phyloP scores from a whole-genome alignment of 305 asterid genomes.

The Fraxinus sp. region DNA sequence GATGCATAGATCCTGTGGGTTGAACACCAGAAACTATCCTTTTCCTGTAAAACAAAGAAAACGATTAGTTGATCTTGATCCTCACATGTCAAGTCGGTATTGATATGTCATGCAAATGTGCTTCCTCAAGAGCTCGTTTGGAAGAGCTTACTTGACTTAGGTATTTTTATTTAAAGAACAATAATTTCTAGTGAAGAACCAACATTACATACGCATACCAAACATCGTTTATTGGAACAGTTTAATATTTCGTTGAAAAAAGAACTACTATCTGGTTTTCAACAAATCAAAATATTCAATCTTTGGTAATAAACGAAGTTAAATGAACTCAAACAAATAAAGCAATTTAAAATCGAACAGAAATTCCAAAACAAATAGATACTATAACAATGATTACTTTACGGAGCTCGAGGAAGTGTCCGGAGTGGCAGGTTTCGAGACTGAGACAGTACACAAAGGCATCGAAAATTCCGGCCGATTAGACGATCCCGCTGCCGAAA shows the following conservation, averaged over 20 bases:
- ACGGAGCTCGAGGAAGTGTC: constrained; percentile 48
- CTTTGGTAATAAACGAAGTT: background rate
- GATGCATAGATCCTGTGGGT: constrained; percentile 96
- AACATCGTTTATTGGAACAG: background rate
- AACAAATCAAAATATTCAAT: background rate
- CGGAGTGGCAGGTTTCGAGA: constrained; percentile 54
- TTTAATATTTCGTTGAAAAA: background rate
- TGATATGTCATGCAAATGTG: background rate
- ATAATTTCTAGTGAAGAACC: background rate
- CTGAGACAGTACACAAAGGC: constrained; percentile 52
- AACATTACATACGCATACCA: background rate
- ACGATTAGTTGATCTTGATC: background rate
- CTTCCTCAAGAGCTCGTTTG: background rate
- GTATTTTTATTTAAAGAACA: background rate
- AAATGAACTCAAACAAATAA: background rate
- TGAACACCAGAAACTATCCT: constrained; percentile 97
- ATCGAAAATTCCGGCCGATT: constrained; percentile 38
- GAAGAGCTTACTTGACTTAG: background rate
- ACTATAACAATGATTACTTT: constrained; percentile 34
- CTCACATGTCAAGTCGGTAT: constrained; percentile 6
- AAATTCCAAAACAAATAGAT: background rate
- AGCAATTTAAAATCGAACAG: background rate
- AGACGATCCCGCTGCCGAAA: constrained; percentile 31
- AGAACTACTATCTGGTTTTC: background rate
- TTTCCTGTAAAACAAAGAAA: constrained; percentile 50